Percentiles rank a stretch among this genome's conserved stretches.
phyloP scores from a whole-genome alignment of 805 yeast species.

The Ogataea pilisensis region DNA sequence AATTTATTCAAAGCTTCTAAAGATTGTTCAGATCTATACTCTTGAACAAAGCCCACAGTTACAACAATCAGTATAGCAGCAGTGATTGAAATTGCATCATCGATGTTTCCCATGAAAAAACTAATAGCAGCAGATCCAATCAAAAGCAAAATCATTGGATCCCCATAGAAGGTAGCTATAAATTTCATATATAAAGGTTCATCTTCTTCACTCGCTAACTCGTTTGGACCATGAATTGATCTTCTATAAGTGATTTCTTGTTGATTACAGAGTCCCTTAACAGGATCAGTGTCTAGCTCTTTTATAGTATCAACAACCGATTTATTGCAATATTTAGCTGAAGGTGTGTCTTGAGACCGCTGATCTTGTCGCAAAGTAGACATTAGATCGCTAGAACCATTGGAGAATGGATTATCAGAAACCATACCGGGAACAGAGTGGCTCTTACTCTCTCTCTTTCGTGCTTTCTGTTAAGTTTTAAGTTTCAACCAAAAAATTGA shows the following conservation, averaged over 20 bases:
- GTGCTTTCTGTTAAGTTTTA: no score
- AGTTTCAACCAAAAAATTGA: no score
- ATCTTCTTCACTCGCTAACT: slow-evolving; percentile 69
- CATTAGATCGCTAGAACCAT: slow-evolving; percentile 6
- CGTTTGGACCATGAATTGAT: slow-evolving; percentile 76
- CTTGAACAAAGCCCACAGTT: slow-evolving; percentile 96
- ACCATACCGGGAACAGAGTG: slow-evolving; percentile 13
- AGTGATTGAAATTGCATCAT: slow-evolving; percentile 92
- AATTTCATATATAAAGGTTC: slow-evolving; percentile 73
- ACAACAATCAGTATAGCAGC: slow-evolving; percentile 91
- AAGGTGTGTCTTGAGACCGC: slow-evolving; percentile 24
- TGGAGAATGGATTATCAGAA: slow-evolving; percentile 22
- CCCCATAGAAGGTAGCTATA: slow-evolving; percentile 75
- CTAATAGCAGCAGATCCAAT: slow-evolving; percentile 87
- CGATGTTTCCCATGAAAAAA: slow-evolving; percentile 91
- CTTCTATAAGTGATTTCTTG: slow-evolving; percentile 74
- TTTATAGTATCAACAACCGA: slow-evolving; percentile 62
- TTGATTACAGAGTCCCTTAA: slow-evolving; percentile 57
- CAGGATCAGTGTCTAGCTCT: slow-evolving; percentile 58
- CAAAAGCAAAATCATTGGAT: slow-evolving; percentile 82
- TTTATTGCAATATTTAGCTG: slow-evolving; percentile 58
- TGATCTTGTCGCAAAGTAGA: slow-evolving; percentile 5
- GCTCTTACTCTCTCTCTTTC: background rate
- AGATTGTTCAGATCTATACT: slow-evolving; percentile 91
- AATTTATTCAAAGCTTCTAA: slow-evolving; percentile 86